These are phyloP conservation scores for Paramecium sonneborni DNA, from an alignment of 73 alveolate species.

Conservation along the genomic window DNA sequence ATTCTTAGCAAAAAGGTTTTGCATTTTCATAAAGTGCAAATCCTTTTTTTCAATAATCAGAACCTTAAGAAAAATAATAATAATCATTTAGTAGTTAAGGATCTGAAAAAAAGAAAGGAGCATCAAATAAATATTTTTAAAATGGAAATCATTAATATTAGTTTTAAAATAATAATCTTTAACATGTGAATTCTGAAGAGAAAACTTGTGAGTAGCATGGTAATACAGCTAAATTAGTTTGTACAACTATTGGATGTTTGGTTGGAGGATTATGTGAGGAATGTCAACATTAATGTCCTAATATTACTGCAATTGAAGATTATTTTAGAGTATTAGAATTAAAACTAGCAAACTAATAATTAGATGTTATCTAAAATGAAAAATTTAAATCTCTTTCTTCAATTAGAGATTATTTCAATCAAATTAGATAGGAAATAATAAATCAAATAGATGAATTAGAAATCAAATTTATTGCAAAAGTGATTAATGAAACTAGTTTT, in stretches of 20 bases:
- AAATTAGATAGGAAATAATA: background rate
- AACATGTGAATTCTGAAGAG: background rate
- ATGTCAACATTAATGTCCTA: slow-evolving; percentile 34
- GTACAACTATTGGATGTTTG: slow-evolving; percentile 36
- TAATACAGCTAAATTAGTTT: background rate
- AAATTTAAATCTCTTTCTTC: background rate
- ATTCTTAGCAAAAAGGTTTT: background rate
- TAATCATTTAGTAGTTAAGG: background rate
- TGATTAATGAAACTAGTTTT: background rate
- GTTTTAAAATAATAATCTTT: background rate
- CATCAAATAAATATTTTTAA: background rate
- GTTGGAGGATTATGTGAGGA: slow-evolving; percentile 27
- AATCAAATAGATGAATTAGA: background rate
- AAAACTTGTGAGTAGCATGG: background rate
- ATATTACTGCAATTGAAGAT: background rate
- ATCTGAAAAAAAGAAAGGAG: background rate
- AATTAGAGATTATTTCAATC: background rate
- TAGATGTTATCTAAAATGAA: background rate
- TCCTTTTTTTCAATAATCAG: background rate
- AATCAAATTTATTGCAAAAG: background rate
- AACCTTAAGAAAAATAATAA: background rate
- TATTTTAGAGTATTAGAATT: background rate
- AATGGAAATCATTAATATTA: background rate
- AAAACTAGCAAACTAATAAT: background rate
- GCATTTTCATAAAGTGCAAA: background rate